A percentile compares a stretch with the other conserved stretches of the same genome.
Evolutionary conservation across 2,329 filamentous ascomycete species (phyloP).

Genomic region (Xylariales sp.): DNA sequence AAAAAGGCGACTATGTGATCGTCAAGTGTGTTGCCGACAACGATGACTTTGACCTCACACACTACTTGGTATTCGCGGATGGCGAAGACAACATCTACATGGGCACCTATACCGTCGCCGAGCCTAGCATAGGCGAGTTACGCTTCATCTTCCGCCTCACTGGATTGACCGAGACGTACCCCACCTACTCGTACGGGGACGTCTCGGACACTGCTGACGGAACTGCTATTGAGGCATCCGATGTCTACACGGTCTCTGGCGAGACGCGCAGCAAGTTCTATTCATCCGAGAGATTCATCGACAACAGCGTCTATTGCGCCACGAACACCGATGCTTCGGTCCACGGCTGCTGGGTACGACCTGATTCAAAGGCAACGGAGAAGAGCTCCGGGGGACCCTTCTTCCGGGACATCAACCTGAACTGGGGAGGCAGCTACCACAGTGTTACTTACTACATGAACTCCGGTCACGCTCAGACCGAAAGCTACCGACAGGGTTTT

Average conservation of each 20-base stretch:
- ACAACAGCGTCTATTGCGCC: constrained; percentile 52
- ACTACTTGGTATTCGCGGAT: constrained; percentile 48
- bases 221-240: constrained; percentile 42
- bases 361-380: constrained; percentile 45
- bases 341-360: constrained; percentile 26
- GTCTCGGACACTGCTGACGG: constrained; percentile 42
- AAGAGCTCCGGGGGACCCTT: constrained; percentile 55
- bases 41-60: constrained; percentile 38
- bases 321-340: constrained; percentile 22
- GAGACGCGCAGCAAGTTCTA: constrained; percentile 60
- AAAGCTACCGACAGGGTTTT: constrained; percentile 51
- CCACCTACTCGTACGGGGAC: constrained; percentile 26
- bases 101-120: constrained; percentile 46
- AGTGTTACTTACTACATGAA: constrained; percentile 59
- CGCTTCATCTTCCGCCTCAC: constrained; percentile 42
- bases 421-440: constrained; percentile 46
- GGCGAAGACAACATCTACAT: constrained; percentile 45
- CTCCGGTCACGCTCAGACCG: constrained; percentile 51
- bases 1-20: constrained; percentile 46
- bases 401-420: constrained; percentile 50
- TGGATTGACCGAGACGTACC: constrained; percentile 33
- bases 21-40: constrained; percentile 47
- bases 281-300: constrained; percentile 56
- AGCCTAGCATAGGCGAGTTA: constrained; percentile 43
- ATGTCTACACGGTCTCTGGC: constrained; percentile 44